phyloP scores from a whole-genome alignment of 2,329 filamentous ascomycete genomes.

The Botrytis squamosa region DNA sequence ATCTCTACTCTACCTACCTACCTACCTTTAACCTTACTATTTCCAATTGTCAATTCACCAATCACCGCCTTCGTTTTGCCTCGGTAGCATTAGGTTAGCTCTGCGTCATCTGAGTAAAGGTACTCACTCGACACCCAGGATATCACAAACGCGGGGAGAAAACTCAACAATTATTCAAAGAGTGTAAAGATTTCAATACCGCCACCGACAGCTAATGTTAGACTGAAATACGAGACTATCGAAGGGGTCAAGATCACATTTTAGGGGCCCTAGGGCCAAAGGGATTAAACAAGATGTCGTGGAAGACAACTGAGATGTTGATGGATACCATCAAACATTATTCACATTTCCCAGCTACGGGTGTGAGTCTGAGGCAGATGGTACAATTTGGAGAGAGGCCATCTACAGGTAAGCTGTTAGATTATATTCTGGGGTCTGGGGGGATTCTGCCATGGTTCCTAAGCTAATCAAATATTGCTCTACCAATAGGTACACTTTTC shows the following conservation, averaged over 20 bases:
- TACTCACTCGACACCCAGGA: conserved; percentile 7
- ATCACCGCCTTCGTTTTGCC: conserved; percentile 15
- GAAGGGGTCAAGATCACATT: conserved; percentile 28
- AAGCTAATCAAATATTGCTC: background rate
- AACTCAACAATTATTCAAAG: conserved; percentile 12
- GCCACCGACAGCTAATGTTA: conserved; percentile 25
- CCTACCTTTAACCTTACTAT: background rate
- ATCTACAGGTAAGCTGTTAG: conserved; percentile 68
- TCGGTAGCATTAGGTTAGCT: conserved; percentile 18
- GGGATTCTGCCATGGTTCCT: conserved; percentile 2
- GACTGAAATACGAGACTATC: conserved; percentile 19
- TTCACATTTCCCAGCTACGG: conserved; percentile 93
- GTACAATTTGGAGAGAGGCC: conserved; percentile 96
- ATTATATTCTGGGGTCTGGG: background rate
- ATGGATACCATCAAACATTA: conserved; percentile 98
- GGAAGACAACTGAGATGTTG: conserved; percentile 85
- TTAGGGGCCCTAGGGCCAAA: conserved; percentile 36
- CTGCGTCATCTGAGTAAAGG: conserved; percentile 20
- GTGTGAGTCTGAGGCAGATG: conserved; percentile 96
- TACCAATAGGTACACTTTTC: conserved; percentile 77
- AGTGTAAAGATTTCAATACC: background rate
- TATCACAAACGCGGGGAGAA: conserved; percentile 20
- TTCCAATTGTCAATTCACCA: background rate
- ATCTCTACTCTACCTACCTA: background rate
- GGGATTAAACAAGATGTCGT: conserved; percentile 67